Conservation (phyloP, 2,329 filamentous ascomycete genomes). For the Xylaria sp. region DNA sequence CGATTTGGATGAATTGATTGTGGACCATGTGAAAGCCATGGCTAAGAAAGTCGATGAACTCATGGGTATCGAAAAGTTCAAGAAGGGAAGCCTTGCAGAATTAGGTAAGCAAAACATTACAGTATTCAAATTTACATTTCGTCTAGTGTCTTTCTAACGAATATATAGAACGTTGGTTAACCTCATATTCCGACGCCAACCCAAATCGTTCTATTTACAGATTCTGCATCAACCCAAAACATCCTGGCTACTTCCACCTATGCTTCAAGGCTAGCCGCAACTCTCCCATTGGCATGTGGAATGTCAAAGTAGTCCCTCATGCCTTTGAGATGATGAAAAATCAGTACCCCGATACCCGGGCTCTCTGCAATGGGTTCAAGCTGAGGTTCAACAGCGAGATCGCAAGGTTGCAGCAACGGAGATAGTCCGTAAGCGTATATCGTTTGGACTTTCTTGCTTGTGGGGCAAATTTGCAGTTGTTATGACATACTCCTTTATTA, state of each 20-base stretch:
- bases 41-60: conserved; percentile 97
- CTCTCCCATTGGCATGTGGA: conserved; percentile 80
- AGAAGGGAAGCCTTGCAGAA: conserved; percentile 80
- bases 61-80: conserved; percentile 94
- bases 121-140: not conserved
- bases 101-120: conserved; percentile 78
- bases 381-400: conserved; percentile 76
- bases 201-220: conserved; percentile 92
- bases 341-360: conserved; percentile 93
- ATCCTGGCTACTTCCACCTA: conserved; percentile 93
- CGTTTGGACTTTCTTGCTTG: not conserved
- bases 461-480: not conserved
- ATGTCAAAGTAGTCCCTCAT: conserved; percentile 90
- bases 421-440: conserved; percentile 26
- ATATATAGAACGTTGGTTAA: conserved; percentile 87
- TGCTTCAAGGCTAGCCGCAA: conserved; percentile 92
- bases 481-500: conserved; percentile 6
- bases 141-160: conserved; percentile 39
- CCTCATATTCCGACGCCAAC: conserved; percentile 95
- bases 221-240: conserved; percentile 92
- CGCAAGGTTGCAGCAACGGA: conserved; percentile 66
- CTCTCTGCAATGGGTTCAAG: conserved; percentile 98
- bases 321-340: conserved; percentile 91
- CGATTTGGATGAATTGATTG: conserved; percentile 96
- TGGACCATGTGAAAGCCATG: conserved; percentile 98